A percentile compares a stretch with the other conserved stretches of the same genome.
Evolutionary conservation across 1,284 basidiomycete genomes (phyloP).

Genomic region (Sanghuangporus sanghuang): DNA sequence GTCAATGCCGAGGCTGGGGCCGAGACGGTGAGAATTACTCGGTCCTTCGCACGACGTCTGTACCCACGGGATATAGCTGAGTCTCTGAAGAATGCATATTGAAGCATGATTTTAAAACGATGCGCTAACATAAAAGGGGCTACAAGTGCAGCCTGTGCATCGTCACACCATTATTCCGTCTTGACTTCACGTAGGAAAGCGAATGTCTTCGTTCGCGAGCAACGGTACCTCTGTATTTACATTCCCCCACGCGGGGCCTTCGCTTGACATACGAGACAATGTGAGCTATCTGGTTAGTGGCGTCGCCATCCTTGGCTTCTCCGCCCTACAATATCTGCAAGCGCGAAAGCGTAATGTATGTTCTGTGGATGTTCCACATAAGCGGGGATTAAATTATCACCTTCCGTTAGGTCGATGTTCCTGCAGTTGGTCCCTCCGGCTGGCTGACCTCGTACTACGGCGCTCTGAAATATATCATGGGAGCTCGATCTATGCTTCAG

Average conservation of each 20-base stretch:
- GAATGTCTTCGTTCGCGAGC: neutral
- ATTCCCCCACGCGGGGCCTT: neutral
- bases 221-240: neutral
- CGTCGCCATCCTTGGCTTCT: neutral
- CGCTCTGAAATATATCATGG: conserved; percentile 3
- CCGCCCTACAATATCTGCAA: conserved; percentile 8
- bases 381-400: too few relatives aligned
- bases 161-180: neutral
- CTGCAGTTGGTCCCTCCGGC: conserved; percentile 13
- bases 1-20: too few relatives aligned
- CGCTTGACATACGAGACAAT: neutral
- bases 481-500: conserved; percentile 1
- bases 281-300: neutral
- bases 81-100: too few relatives aligned
- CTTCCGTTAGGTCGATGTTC: neutral
- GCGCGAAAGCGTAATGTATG: conserved; percentile 12
- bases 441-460: conserved; percentile 11
- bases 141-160: too few relatives aligned
- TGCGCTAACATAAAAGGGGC: neutral
- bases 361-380: too few relatives aligned
- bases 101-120: neutral
- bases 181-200: neutral
- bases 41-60: too few relatives aligned
- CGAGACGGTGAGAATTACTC: too few relatives aligned
- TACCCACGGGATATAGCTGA: too few relatives aligned